Conservation (phyloP, 106 monocot genomes). For the Amphibolis antarctica region DNA sequence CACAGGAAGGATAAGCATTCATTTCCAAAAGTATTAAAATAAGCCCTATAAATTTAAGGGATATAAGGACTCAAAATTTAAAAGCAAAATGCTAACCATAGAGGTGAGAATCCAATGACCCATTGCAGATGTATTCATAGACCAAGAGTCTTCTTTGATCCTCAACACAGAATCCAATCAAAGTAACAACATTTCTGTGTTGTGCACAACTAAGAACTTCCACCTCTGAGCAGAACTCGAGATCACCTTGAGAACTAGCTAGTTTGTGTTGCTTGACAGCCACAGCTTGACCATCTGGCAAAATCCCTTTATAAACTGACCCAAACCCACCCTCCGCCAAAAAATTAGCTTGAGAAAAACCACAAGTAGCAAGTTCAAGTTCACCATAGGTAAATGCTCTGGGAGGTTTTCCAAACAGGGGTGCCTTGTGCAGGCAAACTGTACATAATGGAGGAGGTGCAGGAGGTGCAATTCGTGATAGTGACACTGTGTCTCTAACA, state of each 20-base stretch:
- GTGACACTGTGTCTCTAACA: conserved; percentile 14
- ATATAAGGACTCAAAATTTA: neutral
- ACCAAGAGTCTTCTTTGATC: conserved; percentile 15
- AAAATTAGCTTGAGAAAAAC: conserved; percentile 24
- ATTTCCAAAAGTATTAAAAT: no score
- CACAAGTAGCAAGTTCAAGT: conserved; percentile 21
- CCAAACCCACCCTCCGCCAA: conserved; percentile 30
- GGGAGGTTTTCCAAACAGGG: conserved; percentile 26
- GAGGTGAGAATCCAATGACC: conserved; percentile 25
- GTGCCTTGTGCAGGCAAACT: conserved; percentile 22
- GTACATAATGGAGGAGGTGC: conserved; percentile 26
- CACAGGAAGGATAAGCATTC: no score
- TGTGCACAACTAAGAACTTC: conserved; percentile 32
- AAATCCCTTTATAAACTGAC: conserved; percentile 17
- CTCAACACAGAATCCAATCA: conserved; percentile 29
- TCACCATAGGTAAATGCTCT: conserved; percentile 18
- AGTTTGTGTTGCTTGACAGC: conserved; percentile 28
- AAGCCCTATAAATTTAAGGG: neutral
- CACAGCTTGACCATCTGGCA: conserved; percentile 21
- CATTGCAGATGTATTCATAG: conserved; percentile 29
- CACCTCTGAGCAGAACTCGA: conserved; percentile 26
- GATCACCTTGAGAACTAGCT: conserved; percentile 29
- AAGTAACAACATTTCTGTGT: conserved; percentile 23
- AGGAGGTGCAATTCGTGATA: conserved; percentile 10
- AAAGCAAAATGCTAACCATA: conserved; percentile 11